Base-by-base conservation (phyloP, 352 stramenopile genomes). In the Blastocystis sp. region DNA sequence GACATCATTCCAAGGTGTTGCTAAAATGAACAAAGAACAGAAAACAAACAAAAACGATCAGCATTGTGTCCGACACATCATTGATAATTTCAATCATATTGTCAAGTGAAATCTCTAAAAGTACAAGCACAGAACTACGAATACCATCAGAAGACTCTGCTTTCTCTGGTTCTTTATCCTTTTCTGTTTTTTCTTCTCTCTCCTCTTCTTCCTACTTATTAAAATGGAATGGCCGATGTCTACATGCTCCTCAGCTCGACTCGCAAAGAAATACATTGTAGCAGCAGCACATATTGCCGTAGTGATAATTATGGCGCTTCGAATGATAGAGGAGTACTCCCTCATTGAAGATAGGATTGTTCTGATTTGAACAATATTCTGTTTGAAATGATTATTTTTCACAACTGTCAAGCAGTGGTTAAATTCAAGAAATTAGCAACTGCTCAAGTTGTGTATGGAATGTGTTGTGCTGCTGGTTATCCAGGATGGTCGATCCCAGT, bases 371-470 rank as follows among this genome's bases (percentile, higher is more conserved):
- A 34, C 29, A 34, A 64, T 63, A 15, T 29, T 80, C 37, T 59
- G 3, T 64, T 13, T 47, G 26, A 2, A 11, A 84, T 84, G 73
- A 37, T 84, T 20, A 8, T 84, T 6, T 84, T 84, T 64, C 73
- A 64, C 73, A 84, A 84, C 29, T 84, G 47, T 43, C 73, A 84
- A 34, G n/a, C 43, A 18, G 18, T 84, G 13, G 9, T 84, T 15
- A 66, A 84, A 15, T 84, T 84, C 26, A 64, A 84, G 47, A 84
- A 66, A 43, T 53, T 84, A n/a, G 15, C 53, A 45, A 84, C 73
- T 1, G 73, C 73, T 7, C 53, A 69, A 43, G 53, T 37, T 20
- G 41, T 84, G 9, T 84, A 84, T 45, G 73, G 73, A 11, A 84
- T 84, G 73, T 66, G 59, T 43, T 50, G 29, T 9, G 73, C 53